Conservation (phyloP, 1,139 yeast species). For the Spathaspora sp. region DNA sequence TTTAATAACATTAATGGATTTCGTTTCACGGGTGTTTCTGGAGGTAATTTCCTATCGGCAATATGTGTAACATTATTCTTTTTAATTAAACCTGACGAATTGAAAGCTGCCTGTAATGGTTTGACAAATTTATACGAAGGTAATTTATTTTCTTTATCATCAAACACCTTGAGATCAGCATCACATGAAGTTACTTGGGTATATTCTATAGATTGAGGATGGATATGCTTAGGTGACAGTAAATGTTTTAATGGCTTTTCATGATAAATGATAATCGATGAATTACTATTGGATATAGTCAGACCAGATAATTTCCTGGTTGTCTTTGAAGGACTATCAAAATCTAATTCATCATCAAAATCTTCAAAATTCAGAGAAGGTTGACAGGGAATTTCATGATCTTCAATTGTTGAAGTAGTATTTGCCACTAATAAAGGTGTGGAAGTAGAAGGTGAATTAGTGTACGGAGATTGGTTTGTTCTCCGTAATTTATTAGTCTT, state of each 20-base stretch:
- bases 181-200: not conserved
- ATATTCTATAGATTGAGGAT: not conserved
- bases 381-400: conserved; percentile 8
- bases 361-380: conserved; percentile 16
- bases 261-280: conserved; percentile 19
- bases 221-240: not conserved
- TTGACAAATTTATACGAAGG: conserved; percentile 68
- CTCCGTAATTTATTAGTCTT: conserved; percentile 13
- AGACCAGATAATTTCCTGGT: conserved; percentile 28
- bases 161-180: conserved; percentile 14
- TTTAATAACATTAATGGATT: conserved; percentile 45
- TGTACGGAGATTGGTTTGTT: conserved; percentile 11
- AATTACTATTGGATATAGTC: conserved; percentile 11
- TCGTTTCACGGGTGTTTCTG: conserved; percentile 83
- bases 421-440: conserved; percentile 8
- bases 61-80: conserved; percentile 51
- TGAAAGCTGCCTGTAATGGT: conserved; percentile 84
- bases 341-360: conserved; percentile 31
- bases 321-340: conserved; percentile 36
- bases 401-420: not conserved
- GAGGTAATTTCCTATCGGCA: conserved; percentile 43
- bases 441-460: conserved; percentile 18
- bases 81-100: conserved; percentile 71
- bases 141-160: conserved; percentile 36
- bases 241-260: conserved; percentile 8